These are phyloP conservation scores for Colletotrichum lupini DNA, from an alignment of 2,329 filamentous ascomycete genomes.

Conservation along the genomic window DNA sequence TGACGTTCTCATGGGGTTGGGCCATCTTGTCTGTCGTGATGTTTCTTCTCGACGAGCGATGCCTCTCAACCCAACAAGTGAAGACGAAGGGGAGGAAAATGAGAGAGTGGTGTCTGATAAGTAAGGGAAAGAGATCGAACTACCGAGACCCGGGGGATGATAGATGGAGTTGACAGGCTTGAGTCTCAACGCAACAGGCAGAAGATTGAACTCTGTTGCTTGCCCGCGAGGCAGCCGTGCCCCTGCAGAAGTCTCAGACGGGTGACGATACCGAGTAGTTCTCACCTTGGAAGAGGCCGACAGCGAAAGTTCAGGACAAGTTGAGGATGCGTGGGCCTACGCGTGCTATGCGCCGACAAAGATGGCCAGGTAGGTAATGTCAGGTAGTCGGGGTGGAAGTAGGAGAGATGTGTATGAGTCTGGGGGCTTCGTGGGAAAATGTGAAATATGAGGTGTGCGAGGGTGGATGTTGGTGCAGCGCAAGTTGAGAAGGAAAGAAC, in stretches of 20 bases:
- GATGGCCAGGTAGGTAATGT: no score
- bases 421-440: neutral
- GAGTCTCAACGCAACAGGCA: neutral
- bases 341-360: neutral
- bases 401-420: neutral
- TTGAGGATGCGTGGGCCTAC: neutral
- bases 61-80: neutral
- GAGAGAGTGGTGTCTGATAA: neutral
- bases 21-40: conserved; percentile 7
- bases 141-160: neutral
- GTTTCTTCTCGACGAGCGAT: neutral
- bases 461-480: neutral
- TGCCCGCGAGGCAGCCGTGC: neutral
- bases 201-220: neutral
- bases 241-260: neutral
- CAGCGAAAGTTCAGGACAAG: neutral
- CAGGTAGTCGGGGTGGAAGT: neutral
- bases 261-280: neutral
- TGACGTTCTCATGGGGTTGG: neutral
- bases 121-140: neutral
- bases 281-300: neutral
- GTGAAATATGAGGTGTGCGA: neutral
- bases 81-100: neutral
- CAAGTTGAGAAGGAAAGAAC: neutral
- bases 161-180: neutral